A percentile compares a stretch with the other conserved stretches of the same genome.
These are phyloP conservation scores for Thelonectria discophora DNA, from an alignment of 2,329 filamentous ascomycete genomes.

Conservation along the genomic window DNA sequence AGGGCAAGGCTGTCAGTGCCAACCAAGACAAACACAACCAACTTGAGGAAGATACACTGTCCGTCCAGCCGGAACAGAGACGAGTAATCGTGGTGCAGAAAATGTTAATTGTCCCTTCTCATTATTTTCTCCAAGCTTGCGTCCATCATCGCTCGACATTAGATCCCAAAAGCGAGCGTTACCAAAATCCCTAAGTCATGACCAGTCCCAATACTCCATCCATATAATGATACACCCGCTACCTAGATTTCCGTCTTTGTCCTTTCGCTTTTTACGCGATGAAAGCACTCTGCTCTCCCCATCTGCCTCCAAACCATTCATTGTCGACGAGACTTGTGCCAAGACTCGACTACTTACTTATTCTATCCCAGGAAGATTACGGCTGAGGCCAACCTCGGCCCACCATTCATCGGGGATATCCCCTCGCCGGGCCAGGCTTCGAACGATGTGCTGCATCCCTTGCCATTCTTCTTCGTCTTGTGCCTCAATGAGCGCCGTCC, in stretches of 20 bases:
- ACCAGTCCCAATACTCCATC: constrained; percentile 5
- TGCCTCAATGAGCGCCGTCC: constrained; percentile 29
- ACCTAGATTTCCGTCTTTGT: not conserved
- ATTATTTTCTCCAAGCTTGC: constrained; percentile 14
- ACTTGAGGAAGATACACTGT: too few relatives aligned
- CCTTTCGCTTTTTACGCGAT: constrained; percentile 9
- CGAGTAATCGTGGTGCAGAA: too few relatives aligned
- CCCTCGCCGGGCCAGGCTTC: constrained; percentile 72
- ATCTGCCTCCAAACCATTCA: not conserved
- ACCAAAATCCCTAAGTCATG: constrained; percentile 6
- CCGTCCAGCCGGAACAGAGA: too few relatives aligned
- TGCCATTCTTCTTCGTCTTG: constrained; percentile 54
- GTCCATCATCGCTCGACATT: constrained; percentile 18
- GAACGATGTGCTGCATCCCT: constrained; percentile 77
- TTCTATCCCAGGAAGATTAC: constrained; percentile 55
- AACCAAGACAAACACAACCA: too few relatives aligned
- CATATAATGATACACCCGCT: constrained; percentile 15
- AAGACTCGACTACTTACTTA: constrained; percentile 23
- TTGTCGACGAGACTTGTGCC: constrained; percentile 13
- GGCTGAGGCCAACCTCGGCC: constrained; percentile 73
- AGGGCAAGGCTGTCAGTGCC: too few relatives aligned
- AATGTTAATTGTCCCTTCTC: too few relatives aligned
- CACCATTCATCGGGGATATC: constrained; percentile 88
- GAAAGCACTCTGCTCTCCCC: not conserved
- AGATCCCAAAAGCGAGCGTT: constrained; percentile 4